These are phyloP conservation scores for Citrus cavaleriei DNA, from an alignment of 345 rosid species.

Conservation along the genomic window DNA sequence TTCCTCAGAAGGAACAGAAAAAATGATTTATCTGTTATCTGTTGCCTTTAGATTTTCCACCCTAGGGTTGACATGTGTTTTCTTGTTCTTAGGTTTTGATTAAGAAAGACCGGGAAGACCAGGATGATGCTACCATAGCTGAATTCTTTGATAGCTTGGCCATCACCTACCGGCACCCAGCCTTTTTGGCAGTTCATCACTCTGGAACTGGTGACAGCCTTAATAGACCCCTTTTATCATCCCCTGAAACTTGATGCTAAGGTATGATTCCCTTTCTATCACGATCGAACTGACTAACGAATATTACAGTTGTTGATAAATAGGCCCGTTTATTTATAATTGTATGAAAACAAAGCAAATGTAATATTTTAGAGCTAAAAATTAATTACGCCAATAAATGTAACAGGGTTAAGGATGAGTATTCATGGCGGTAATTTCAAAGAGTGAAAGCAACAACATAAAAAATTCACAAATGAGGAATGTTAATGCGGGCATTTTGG, in stretches of 20 bases:
- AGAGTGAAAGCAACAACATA: constrained; percentile 12
- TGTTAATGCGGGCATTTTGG: neutral
- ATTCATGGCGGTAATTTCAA: constrained; percentile 21
- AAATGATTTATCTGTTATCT: neutral
- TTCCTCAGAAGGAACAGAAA: neutral
- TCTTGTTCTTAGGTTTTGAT: constrained; percentile 51
- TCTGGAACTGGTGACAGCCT: constrained; percentile 50
- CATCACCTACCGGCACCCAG: constrained; percentile 80
- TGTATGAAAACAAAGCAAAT: constrained; percentile 5
- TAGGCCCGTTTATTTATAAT: neutral
- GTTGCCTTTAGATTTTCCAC: neutral
- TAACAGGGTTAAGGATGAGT: neutral
- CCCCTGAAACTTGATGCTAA: constrained; percentile 33
- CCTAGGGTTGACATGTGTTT: constrained; percentile 3
- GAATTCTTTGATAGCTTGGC: constrained; percentile 56
- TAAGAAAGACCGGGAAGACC: constrained; percentile 71
- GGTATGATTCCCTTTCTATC: constrained; percentile 16
- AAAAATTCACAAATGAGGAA: constrained; percentile 16
- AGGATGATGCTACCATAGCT: constrained; percentile 44
- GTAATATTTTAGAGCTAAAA: neutral
- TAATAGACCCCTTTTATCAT: constrained; percentile 60
- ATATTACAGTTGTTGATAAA: too few relatives aligned
- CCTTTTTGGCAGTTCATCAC: constrained; percentile 56
- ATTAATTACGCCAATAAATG: neutral
- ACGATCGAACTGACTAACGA: neutral